Evolutionary conservation across 108 stramenopile genomes (phyloP).

Genomic region (Cylindrotheca fusiformis): DNA sequence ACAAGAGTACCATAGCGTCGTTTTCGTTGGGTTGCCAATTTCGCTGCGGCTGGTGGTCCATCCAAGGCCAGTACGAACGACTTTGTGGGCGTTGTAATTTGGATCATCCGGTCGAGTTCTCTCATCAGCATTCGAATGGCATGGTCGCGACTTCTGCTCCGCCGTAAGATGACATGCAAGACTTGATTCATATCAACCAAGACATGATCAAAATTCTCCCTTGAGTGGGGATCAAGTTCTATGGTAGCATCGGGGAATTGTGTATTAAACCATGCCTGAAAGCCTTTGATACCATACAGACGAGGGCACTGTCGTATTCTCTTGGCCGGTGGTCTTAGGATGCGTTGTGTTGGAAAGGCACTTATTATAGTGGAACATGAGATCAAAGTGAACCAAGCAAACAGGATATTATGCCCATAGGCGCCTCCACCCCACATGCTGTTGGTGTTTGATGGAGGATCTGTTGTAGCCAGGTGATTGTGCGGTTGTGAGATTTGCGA

Average conservation of each 20-base stretch:
- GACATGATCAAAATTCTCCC: slow-evolving; percentile 81
- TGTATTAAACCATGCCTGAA: slow-evolving; percentile 76
- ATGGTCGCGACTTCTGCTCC: slow-evolving; percentile 41
- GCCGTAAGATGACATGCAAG: slow-evolving; percentile 61
- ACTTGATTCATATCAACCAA: slow-evolving; percentile 88
- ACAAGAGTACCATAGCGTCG: slow-evolving; percentile 47
- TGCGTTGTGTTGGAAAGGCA: too few relatives aligned
- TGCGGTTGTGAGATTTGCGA: too few relatives aligned
- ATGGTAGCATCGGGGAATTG: slow-evolving; percentile 66
- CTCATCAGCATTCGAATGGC: slow-evolving; percentile 48
- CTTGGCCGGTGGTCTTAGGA: too few relatives aligned
- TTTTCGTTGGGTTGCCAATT: slow-evolving; percentile 77
- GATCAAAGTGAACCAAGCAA: too few relatives aligned
- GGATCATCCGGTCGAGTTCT: slow-evolving; percentile 56
- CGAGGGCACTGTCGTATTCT: too few relatives aligned
- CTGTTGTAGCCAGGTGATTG: too few relatives aligned
- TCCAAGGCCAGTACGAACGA: slow-evolving; percentile 82
- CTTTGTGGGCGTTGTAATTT: slow-evolving; percentile 60
- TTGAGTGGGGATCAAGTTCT: slow-evolving; percentile 24
- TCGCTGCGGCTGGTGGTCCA: slow-evolving; percentile 80
- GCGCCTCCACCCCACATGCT: too few relatives aligned
- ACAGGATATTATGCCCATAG: too few relatives aligned
- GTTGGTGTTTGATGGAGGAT: too few relatives aligned
- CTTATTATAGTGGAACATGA: too few relatives aligned
- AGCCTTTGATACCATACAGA: slow-evolving; percentile 80